These are phyloP conservation scores for Bryopsis sp. DNA, from an alignment of 139 green algal genomes.

Conservation along the genomic window DNA sequence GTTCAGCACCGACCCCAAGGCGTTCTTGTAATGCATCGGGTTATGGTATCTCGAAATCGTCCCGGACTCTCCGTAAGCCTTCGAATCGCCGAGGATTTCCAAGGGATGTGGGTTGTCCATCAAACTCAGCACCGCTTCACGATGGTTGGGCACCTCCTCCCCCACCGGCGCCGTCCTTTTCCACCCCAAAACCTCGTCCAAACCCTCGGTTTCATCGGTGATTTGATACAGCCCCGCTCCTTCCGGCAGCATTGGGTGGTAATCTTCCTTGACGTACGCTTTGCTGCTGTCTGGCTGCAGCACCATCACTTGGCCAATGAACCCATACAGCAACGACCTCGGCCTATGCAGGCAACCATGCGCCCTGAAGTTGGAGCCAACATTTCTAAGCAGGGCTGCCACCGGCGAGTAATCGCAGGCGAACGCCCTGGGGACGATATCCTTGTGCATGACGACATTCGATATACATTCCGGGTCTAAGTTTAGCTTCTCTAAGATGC, in stretches of 20 bases:
- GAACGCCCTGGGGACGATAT: constrained; percentile 96
- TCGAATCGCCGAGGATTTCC: constrained; percentile 75
- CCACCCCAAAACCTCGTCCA: no score
- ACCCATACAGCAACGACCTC: constrained; percentile 71
- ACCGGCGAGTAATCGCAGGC: constrained; percentile 92
- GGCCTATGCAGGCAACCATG: constrained; percentile 56
- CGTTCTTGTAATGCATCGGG: constrained; percentile 85
- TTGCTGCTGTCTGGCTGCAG: constrained; percentile 69
- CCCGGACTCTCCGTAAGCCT: constrained; percentile 71
- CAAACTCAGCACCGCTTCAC: constrained; percentile 56
- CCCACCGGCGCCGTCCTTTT: neutral
- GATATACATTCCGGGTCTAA: constrained; percentile 40
- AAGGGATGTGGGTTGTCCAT: constrained; percentile 93
- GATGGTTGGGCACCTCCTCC: constrained; percentile 4
- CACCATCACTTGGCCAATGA: constrained; percentile 74
- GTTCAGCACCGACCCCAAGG: constrained; percentile 22
- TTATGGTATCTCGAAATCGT: constrained; percentile 92
- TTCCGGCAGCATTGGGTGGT: constrained; percentile 76
- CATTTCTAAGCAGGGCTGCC: constrained; percentile 37
- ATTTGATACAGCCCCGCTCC: constrained; percentile 63
- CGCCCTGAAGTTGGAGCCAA: constrained; percentile 54
- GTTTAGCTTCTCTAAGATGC: neutral
- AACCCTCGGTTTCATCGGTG: no score
- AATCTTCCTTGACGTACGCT: constrained; percentile 40
- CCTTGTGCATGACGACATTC: constrained; percentile 78